These are phyloP conservation scores for Phytophthora quininea DNA, from an alignment of 352 stramenopile genomes.

Conservation along the genomic window DNA sequence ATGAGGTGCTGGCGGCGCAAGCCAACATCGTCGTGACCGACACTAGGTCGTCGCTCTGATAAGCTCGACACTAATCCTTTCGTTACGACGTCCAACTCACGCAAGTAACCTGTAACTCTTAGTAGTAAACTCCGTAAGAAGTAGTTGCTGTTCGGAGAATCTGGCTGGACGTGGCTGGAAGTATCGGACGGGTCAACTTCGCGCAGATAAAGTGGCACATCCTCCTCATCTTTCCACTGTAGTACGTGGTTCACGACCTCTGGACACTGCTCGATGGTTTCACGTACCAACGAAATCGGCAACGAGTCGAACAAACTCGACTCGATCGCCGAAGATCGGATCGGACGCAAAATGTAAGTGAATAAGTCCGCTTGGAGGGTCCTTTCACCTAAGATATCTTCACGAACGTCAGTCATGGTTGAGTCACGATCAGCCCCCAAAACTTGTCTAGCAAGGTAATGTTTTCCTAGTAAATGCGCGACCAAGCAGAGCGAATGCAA, in stretches of 20 bases:
- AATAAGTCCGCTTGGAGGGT: slow-evolving; percentile 75
- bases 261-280: slow-evolving; percentile 80
- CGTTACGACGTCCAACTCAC: slow-evolving; percentile 32
- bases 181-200: slow-evolving; percentile 31
- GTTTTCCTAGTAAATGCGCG: slow-evolving; percentile 59
- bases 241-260: slow-evolving; percentile 82
- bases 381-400: slow-evolving; percentile 44
- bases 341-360: slow-evolving; percentile 80
- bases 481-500: slow-evolving; percentile 68
- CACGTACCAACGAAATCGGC: slow-evolving; percentile 73
- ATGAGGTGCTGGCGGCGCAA: slow-evolving; percentile 33
- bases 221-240: slow-evolving; percentile 73
- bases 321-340: slow-evolving; percentile 81
- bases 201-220: slow-evolving; percentile 56
- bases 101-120: slow-evolving; percentile 31
- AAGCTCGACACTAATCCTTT: slow-evolving; percentile 24
- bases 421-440: not conserved
- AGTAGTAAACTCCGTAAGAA: slow-evolving; percentile 40
- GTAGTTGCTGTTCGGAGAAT: slow-evolving; percentile 21
- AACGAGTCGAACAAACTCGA: slow-evolving; percentile 78
- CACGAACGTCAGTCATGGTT: slow-evolving; percentile 5
- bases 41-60: slow-evolving; percentile 21
- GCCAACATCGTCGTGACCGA: slow-evolving; percentile 15
- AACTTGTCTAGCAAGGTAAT: slow-evolving; percentile 50
- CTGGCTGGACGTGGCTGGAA: slow-evolving; percentile 1